A percentile compares a stretch with the other conserved stretches of the same genome.
phyloP scores from a whole-genome alignment of 495 filamentous ascomycete species.

The Lasiosphaeria hispida region DNA sequence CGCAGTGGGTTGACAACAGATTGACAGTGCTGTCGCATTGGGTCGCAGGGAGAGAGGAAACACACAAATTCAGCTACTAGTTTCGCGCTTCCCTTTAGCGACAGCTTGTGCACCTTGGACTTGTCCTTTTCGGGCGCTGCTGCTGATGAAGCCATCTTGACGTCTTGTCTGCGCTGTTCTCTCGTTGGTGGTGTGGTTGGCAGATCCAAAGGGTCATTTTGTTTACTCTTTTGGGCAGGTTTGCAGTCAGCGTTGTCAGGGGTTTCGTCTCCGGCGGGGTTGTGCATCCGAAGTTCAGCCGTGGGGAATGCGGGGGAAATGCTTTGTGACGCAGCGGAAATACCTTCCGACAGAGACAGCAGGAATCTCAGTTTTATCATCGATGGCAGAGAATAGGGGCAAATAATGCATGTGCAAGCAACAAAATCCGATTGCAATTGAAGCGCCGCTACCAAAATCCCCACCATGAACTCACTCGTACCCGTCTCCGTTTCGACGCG shows the following conservation, averaged over 20 bases:
- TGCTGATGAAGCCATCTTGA: conserved; percentile 21
- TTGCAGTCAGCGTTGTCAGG: conserved; percentile 22
- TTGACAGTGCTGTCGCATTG: too few species aligned
- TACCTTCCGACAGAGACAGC: too few species aligned
- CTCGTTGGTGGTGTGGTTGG: background rate
- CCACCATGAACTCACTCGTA: too few species aligned
- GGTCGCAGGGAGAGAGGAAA: conserved; percentile 15
- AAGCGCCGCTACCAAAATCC: too few species aligned
- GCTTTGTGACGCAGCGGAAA: too few species aligned
- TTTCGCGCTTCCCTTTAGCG: conserved; percentile 89
- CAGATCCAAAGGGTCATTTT: conserved; percentile 5
- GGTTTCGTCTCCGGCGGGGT: conserved; percentile 20
- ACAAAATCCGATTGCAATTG: too few species aligned
- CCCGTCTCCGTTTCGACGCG: too few species aligned
- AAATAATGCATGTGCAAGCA: too few species aligned
- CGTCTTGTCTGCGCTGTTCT: background rate
- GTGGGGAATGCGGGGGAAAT: background rate
- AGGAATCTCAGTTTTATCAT: background rate
- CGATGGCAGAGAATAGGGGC: background rate
- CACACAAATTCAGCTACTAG: conserved; percentile 91
- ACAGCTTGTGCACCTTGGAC: conserved; percentile 90
- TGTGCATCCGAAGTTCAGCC: conserved; percentile 6
- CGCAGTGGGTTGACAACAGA: background rate
- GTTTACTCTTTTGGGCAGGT: conserved; percentile 15
- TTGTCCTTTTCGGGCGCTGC: conserved; percentile 63